phyloP scores from a whole-genome alignment of 768 basidiomycete species.

The Suillus luteus region DNA sequence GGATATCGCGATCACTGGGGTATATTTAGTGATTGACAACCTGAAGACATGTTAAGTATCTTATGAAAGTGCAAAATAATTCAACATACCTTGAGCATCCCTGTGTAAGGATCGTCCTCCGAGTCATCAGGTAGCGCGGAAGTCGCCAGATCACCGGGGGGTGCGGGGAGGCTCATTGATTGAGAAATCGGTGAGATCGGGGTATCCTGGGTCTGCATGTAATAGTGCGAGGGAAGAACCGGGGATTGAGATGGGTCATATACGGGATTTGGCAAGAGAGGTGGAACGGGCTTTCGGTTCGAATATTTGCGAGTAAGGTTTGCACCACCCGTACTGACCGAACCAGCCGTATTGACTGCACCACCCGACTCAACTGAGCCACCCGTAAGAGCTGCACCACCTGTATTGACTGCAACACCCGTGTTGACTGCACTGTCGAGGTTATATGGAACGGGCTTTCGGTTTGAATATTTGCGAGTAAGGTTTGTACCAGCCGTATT shows the following conservation, averaged over 20 bases:
- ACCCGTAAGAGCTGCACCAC: constrained; percentile 19
- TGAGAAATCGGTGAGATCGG: constrained; percentile 3
- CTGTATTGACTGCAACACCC: constrained; percentile 21
- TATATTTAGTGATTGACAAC: constrained; percentile 7
- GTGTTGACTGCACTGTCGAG: constrained; percentile 4
- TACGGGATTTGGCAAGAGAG: constrained; percentile 23
- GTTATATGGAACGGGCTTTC: constrained; percentile 34
- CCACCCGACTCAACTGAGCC: constrained; percentile 17
- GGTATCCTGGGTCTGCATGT: constrained; percentile 12
- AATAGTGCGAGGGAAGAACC: constrained; percentile 25
- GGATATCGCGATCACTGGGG: not conserved
- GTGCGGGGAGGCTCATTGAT: not conserved
- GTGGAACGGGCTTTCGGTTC: constrained; percentile 36
- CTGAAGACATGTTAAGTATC: constrained; percentile 8
- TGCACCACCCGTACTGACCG: constrained; percentile 23
- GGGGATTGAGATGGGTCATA: constrained; percentile 27
- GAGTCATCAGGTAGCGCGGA: constrained; percentile 11
- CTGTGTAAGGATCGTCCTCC: constrained; percentile 12
- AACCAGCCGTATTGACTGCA: constrained; percentile 13
- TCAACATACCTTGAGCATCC: constrained; percentile 16
- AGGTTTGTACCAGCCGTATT: constrained; percentile 29
- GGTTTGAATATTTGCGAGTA: constrained; percentile 37
- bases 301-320: constrained; percentile 38
- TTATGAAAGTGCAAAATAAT: not conserved
- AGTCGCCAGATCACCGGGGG: not conserved